A percentile compares a stretch with the other conserved stretches of the same genome.
These are phyloP conservation scores for Dothidotthia symphoricarpi DNA, from an alignment of 2,329 filamentous ascomycete species.

Conservation along the genomic window DNA sequence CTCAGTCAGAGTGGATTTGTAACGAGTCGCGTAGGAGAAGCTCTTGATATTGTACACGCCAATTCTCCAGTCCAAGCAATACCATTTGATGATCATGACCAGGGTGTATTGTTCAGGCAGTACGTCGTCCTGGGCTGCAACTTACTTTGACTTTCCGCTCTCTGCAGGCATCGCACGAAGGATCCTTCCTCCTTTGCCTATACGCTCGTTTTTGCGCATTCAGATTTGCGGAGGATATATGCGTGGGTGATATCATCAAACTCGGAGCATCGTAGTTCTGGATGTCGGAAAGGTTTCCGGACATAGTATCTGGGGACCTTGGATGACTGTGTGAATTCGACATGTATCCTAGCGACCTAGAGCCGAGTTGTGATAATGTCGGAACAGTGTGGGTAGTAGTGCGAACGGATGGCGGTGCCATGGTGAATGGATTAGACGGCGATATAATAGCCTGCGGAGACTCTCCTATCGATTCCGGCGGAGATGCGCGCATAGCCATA, in stretches of 20 bases:
- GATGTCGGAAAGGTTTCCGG: constrained; percentile 32
- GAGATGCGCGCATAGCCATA: constrained; percentile 30
- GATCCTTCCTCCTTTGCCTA: constrained; percentile 90
- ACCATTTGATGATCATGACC: too few relatives aligned
- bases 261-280: constrained; percentile 32
- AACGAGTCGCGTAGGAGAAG: too few relatives aligned
- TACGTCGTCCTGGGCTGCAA: too few relatives aligned
- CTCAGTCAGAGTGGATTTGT: too few relatives aligned
- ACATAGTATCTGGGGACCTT: constrained; percentile 38
- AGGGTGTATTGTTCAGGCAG: too few relatives aligned
- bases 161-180: constrained; percentile 94
- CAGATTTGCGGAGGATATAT: constrained; percentile 50
- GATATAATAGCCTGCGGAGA: constrained; percentile 38
- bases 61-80: too few relatives aligned
- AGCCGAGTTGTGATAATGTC: constrained; percentile 25
- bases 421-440: constrained; percentile 34
- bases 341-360: constrained; percentile 36
- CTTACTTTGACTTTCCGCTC: constrained; percentile 70
- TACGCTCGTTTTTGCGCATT: constrained; percentile 90
- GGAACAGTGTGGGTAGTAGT: constrained; percentile 30
- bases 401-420: constrained; percentile 23
- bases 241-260: constrained; percentile 45
- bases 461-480: constrained; percentile 32
- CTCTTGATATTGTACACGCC: too few relatives aligned
- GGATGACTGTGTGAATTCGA: constrained; percentile 36